A percentile compares a stretch with the other conserved stretches of the same genome.
Evolutionary conservation across 805 yeast genomes (phyloP).

Genomic region (Candida qinlingensis): DNA sequence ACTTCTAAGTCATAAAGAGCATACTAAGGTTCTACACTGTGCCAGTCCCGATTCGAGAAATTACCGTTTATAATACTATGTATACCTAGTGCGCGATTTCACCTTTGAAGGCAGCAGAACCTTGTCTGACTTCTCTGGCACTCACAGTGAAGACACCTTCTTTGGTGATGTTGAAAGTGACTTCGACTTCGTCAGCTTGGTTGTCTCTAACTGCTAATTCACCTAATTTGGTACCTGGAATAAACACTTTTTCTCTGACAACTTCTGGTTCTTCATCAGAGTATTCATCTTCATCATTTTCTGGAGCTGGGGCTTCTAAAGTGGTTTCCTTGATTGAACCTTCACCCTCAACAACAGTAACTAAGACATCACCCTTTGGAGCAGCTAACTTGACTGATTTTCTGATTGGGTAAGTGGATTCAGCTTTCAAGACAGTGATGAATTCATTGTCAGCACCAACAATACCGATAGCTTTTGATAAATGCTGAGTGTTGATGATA

Average conservation of each 20-base stretch:
- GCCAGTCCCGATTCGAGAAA: no score
- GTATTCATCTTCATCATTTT: slow-evolving; percentile 47
- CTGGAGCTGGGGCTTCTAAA: slow-evolving; percentile 56
- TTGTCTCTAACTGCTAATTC: slow-evolving; percentile 72
- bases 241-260: slow-evolving; percentile 66
- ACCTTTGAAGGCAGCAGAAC: slow-evolving; percentile 51
- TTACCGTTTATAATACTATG: background rate
- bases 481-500: slow-evolving; percentile 83
- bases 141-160: slow-evolving; percentile 55
- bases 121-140: slow-evolving; percentile 60
- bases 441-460: slow-evolving; percentile 69
- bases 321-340: slow-evolving; percentile 78
- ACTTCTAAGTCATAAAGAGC: no score
- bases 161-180: slow-evolving; percentile 47
- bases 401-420: slow-evolving; percentile 89
- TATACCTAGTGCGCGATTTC: slow-evolving; percentile 27
- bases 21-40: no score
- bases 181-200: slow-evolving; percentile 63
- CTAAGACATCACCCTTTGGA: slow-evolving; percentile 51
- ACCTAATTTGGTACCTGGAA: slow-evolving; percentile 70
- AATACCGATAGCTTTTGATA: slow-evolving; percentile 79
- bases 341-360: slow-evolving; percentile 82
- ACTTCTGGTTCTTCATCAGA: slow-evolving; percentile 89
- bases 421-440: slow-evolving; percentile 66
- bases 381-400: slow-evolving; percentile 63